Percentiles rank a stretch among this genome's conserved stretches.
Conservation (phyloP, 1,139 yeast genomes). For the Pichia sp. region DNA sequence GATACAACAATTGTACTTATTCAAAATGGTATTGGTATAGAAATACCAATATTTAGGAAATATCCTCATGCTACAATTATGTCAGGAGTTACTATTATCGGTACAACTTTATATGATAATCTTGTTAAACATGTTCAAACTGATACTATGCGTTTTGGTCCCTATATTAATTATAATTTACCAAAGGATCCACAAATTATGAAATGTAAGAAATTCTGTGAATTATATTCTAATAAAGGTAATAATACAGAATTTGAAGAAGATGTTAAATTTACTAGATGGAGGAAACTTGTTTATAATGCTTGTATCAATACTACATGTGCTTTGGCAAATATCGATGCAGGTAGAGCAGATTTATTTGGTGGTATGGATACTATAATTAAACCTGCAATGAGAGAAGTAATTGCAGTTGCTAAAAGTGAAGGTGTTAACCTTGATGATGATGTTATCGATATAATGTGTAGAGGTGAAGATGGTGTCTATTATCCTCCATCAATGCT, state of each 20-base stretch:
- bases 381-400: constrained; percentile 59
- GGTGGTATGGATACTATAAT: constrained; percentile 43
- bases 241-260: constrained; percentile 40
- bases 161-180: constrained; percentile 34
- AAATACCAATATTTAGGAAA: constrained; percentile 45
- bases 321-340: constrained; percentile 50
- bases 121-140: constrained; percentile 41
- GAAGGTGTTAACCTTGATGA: constrained; percentile 40
- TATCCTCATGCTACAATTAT: constrained; percentile 54
- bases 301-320: constrained; percentile 56
- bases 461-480: constrained; percentile 13
- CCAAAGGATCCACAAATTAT: constrained; percentile 30
- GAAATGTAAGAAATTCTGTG: constrained; percentile 34
- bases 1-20: constrained; percentile 51
- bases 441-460: constrained; percentile 12
- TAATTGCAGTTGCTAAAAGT: constrained; percentile 50
- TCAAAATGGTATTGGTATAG: constrained; percentile 73
- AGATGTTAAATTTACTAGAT: constrained; percentile 50
- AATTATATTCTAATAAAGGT: constrained; percentile 40
- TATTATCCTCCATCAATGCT: constrained; percentile 24
- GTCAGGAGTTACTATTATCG: constrained; percentile 63
- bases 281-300: constrained; percentile 68
- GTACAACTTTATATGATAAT: constrained; percentile 54
- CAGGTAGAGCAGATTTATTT: constrained; percentile 49
- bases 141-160: constrained; percentile 51